Evolutionary conservation across 2,329 filamentous ascomycete species (phyloP), one percentile per base, ranked within the genome.

Genomic region (Sporothrix humicola): DNA sequence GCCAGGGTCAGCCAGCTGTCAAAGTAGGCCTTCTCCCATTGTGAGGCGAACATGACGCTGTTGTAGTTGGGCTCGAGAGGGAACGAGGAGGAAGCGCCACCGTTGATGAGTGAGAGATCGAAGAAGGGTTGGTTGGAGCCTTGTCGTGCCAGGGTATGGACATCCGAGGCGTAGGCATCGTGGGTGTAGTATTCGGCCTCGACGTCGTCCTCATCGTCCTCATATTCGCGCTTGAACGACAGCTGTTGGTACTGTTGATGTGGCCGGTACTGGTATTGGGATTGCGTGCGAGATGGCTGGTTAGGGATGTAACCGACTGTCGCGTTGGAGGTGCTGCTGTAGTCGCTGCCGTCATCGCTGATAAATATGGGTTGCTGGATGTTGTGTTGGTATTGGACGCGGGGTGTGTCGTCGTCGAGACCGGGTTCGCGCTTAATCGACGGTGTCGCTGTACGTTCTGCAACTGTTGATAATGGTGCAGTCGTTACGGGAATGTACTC

Each of bases 1-100:
- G 77, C 75, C 44, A 78, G 46, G 1, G 59, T 52, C 23, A 78
- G 73, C 78, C 78, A 81, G 37, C 76, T 70, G 70, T 79, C 76
- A 72, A 80, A 79, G 75, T 80, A 81, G 10, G 68, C 20, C 65
- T 76, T 77, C 31, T 80, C 79, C 42, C 69, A 72, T 17, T 77
- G 63, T 17, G 74, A 61, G 6, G 69, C 26, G 10, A 77, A 78
- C 56, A 77, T 68, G 48, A 44, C 56, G 50, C 61, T 72, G 72
- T 76, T 73, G 61, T 66, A 69, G 23, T 73, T 73, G 15, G 72
- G 72, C 52, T 76, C 74, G n/a, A 72, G 50, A 2, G 58, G 46
- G 10, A 46, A 72, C 5, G 58, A 44, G 1, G 58, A 65, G 2
- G 58, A 42, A 3, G 46, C 10, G 69, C 58, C 42, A 20, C 31